These are phyloP conservation scores for Colletotrichum spaethianum DNA, from an alignment of 2,329 filamentous ascomycete species.

Conservation along the genomic window DNA sequence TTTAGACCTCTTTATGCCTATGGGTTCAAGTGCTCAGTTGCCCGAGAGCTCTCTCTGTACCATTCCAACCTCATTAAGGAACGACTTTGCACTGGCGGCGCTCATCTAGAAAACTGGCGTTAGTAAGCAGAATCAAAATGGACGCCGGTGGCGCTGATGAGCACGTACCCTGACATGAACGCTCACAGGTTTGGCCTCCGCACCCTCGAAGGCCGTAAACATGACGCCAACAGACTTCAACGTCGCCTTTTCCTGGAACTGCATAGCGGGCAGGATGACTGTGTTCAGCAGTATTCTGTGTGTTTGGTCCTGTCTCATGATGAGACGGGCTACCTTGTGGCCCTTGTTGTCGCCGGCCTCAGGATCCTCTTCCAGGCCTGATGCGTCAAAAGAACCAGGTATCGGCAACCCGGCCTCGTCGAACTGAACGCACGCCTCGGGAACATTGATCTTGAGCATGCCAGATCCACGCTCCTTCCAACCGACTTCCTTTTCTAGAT, in stretches of 20 bases:
- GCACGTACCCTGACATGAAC: slow-evolving; percentile 72
- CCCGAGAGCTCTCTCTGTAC: slow-evolving; percentile 66
- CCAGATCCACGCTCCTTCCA: slow-evolving; percentile 95
- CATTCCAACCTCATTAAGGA: slow-evolving; percentile 64
- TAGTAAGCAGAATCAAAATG: slow-evolving; percentile 16
- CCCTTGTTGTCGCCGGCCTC: slow-evolving; percentile 42
- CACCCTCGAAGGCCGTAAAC: slow-evolving; percentile 74
- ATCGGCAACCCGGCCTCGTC: slow-evolving; percentile 66
- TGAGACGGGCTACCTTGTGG: slow-evolving; percentile 75
- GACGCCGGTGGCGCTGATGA: not conserved
- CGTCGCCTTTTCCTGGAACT: slow-evolving; percentile 82
- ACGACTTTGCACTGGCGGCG: slow-evolving; percentile 65
- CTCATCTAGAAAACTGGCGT: slow-evolving; percentile 61
- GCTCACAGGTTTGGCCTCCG: slow-evolving; percentile 67
- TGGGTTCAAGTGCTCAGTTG: slow-evolving; percentile 45
- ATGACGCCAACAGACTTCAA: slow-evolving; percentile 79
- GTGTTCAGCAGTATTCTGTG: slow-evolving; percentile 91
- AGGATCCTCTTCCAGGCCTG: slow-evolving; percentile 58
- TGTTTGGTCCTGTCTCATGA: slow-evolving; percentile 93
- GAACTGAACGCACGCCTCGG: slow-evolving; percentile 68
- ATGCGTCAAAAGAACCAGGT: slow-evolving; percentile 69
- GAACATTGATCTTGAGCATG: slow-evolving; percentile 87
- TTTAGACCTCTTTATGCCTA: slow-evolving; percentile 6
- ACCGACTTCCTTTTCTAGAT: slow-evolving; percentile 77
- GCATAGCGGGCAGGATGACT: slow-evolving; percentile 82